Percentiles rank a stretch among this genome's conserved stretches.
Conservation (phyloP, 192 early-diverging fungal species). For the Podochytrium sp. region DNA sequence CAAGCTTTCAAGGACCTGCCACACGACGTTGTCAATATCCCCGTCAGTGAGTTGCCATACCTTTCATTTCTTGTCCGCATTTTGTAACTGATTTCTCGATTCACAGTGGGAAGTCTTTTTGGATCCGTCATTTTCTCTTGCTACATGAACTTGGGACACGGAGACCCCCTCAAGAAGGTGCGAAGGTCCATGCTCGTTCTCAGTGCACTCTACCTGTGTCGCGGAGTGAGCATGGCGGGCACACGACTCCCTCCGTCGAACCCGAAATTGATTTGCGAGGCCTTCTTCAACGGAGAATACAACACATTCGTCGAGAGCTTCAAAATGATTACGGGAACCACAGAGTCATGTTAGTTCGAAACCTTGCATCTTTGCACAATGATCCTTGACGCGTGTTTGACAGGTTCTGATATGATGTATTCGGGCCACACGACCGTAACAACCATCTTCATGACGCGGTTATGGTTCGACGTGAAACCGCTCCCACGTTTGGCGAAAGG, state of each 20-base stretch:
- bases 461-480: not conserved
- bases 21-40: not conserved
- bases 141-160: not conserved
- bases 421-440: not conserved
- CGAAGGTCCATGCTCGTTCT: not conserved
- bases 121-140: not conserved
- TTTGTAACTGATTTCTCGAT: too few relatives aligned
- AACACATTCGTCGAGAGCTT: not conserved
- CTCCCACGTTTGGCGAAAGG: not conserved
- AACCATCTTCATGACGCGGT: not conserved
- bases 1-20: not conserved
- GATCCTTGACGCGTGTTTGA: too few relatives aligned
- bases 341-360: constrained; percentile 4
- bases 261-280: not conserved
- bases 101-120: not conserved
- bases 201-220: not conserved
- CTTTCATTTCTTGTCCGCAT: too few relatives aligned
- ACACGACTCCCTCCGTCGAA: not conserved
- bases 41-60: too few relatives aligned
- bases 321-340: not conserved
- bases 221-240: not conserved
- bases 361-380: too few relatives aligned
- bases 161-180: not conserved
- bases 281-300: not conserved
- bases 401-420: not conserved